These are phyloP conservation scores for Colletotrichum noveboracense DNA, from an alignment of 2,329 filamentous ascomycete species.

Conservation along the genomic window DNA sequence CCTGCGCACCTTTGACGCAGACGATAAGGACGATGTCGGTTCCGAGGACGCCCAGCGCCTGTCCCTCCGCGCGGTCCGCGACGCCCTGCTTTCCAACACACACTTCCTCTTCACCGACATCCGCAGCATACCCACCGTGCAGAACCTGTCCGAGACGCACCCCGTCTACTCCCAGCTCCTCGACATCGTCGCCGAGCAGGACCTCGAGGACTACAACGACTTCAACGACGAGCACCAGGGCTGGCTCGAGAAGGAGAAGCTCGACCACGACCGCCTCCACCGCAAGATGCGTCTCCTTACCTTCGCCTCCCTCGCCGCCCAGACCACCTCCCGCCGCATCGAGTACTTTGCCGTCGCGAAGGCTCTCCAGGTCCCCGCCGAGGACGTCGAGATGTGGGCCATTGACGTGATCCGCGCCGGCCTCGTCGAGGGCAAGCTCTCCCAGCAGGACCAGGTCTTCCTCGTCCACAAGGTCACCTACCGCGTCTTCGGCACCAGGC, in stretches of 20 bases:
- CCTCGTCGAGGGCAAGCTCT: constrained; percentile 94
- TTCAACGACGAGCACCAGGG: constrained; percentile 91
- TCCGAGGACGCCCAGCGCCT: constrained; percentile 66
- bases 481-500: constrained; percentile 95
- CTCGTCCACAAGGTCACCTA: constrained; percentile 95
- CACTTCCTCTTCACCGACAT: constrained; percentile 81
- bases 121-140: constrained; percentile 80
- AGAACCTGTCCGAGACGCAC: constrained; percentile 85
- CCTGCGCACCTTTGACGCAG: constrained; percentile 63
- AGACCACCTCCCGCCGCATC: constrained; percentile 83
- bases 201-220: constrained; percentile 93
- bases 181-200: constrained; percentile 93
- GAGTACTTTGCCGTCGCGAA: constrained; percentile 86
- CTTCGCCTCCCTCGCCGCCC: constrained; percentile 86
- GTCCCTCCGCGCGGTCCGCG: constrained; percentile 61
- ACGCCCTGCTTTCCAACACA: constrained; percentile 56
- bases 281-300: constrained; percentile 97
- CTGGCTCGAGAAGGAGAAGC: constrained; percentile 78
- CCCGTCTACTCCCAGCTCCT: constrained; percentile 88
- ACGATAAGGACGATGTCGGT: constrained; percentile 58
- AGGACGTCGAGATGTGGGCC: constrained; percentile 97
- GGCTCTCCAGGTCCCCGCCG: constrained; percentile 79
- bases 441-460: constrained; percentile 91
- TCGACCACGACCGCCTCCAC: constrained; percentile 77
- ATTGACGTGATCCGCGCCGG: constrained; percentile 97